These are phyloP conservation scores for Bretschneidera sinensis DNA, from an alignment of 345 rosid species.

Conservation along the genomic window DNA sequence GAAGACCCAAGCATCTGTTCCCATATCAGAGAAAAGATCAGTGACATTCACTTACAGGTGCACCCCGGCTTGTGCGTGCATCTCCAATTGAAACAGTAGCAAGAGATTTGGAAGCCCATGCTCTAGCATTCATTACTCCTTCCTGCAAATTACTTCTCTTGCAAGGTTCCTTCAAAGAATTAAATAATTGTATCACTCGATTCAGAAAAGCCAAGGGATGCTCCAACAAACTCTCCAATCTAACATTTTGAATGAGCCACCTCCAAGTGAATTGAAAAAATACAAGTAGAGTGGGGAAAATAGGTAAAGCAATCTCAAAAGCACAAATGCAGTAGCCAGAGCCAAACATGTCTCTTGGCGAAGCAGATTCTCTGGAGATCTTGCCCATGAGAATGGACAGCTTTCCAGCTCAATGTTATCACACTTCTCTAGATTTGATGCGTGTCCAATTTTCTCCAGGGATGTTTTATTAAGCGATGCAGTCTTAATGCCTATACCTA, in stretches of 20 bases:
- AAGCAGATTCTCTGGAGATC: slow-evolving; percentile 87
- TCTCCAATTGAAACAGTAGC: slow-evolving; percentile 91
- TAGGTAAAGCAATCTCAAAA: slow-evolving; percentile 51
- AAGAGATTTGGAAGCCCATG: slow-evolving; percentile 93
- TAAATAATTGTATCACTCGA: slow-evolving; percentile 42
- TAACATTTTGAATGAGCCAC: slow-evolving; percentile 37
- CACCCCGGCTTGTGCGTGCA: slow-evolving; percentile 58
- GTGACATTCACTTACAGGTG: slow-evolving; percentile 23
- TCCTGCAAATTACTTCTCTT: slow-evolving; percentile 85
- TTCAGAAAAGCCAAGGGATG: slow-evolving; percentile 57
- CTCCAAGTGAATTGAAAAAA: slow-evolving; percentile 46
- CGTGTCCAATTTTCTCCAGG: slow-evolving; percentile 29
- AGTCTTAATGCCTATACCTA: slow-evolving; percentile 44
- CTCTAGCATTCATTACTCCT: slow-evolving; percentile 83
- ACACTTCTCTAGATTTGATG: slow-evolving; percentile 46
- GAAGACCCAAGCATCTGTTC: not conserved
- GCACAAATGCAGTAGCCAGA: slow-evolving; percentile 67
- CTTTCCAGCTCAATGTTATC: slow-evolving; percentile 52
- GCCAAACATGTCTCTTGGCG: slow-evolving; percentile 77
- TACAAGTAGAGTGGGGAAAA: slow-evolving; percentile 45
- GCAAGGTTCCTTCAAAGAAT: slow-evolving; percentile 65
- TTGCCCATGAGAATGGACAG: slow-evolving; percentile 96
- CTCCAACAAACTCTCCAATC: slow-evolving; percentile 55
- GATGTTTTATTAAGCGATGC: slow-evolving; percentile 35
- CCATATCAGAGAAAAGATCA: slow-evolving; percentile 12